Percentiles rank a stretch among this genome's conserved stretches.
phyloP scores from a whole-genome alignment of 1,139 yeast species.

The Scheffersomyces cryptocercus region DNA sequence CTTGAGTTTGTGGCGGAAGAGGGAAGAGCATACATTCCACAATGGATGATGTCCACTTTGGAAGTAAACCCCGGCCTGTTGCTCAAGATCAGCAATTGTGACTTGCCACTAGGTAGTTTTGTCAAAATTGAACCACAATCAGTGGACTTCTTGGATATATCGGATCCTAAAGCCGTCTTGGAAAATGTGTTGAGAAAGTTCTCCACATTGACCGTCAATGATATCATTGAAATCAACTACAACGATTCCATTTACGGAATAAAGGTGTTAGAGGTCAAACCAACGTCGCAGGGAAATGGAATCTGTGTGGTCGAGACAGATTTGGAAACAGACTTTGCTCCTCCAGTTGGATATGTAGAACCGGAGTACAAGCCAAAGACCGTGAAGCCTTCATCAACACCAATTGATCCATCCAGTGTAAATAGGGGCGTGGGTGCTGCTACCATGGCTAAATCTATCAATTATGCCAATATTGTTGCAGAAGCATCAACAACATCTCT shows the following conservation, averaged over 20 bases:
- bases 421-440: conserved; percentile 56
- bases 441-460: conserved; percentile 77
- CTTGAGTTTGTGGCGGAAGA: conserved; percentile 96
- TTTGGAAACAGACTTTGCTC: conserved; percentile 95
- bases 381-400: conserved; percentile 22
- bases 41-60: conserved; percentile 93
- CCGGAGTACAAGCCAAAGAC: conserved; percentile 58
- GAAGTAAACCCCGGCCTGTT: conserved; percentile 76
- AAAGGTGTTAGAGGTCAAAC: conserved; percentile 85
- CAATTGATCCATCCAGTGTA: conserved; percentile 38
- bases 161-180: conserved; percentile 95
- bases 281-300: conserved; percentile 63
- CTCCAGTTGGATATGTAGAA: conserved; percentile 97
- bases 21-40: conserved; percentile 92
- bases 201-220: conserved; percentile 83
- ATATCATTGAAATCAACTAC: conserved; percentile 85
- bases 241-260: conserved; percentile 80
- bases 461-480: conserved; percentile 62
- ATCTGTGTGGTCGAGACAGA: conserved; percentile 97
- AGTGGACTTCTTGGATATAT: conserved; percentile 86
- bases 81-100: conserved; percentile 72
- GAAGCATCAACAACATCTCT: conserved; percentile 24
- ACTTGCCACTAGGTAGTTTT: conserved; percentile 81
- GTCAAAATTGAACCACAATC: conserved; percentile 96
- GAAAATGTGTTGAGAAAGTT: conserved; percentile 90